Evolutionary conservation across 768 basidiomycete species (phyloP), one percentile per base, ranked within the genome.

Genomic region (Mycena vitilis): DNA sequence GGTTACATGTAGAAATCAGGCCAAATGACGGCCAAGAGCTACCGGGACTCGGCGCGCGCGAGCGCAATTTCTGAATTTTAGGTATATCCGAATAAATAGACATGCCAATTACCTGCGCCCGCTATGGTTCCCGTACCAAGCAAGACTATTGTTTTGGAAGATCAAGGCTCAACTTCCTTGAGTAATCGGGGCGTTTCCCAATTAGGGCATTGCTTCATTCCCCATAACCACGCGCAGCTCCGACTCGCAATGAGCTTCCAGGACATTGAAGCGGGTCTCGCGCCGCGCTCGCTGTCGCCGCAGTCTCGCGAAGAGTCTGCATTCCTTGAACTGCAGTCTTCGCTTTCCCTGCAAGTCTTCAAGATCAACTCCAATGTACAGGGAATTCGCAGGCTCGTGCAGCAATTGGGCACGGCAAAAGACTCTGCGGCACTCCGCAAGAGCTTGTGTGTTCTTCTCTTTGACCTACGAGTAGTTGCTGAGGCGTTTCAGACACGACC

Each of bases 311-410:
- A 94, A 76, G 95, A 96, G 78, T 85, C 88, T 7, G 85, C 91
- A 3, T 98, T 97, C 77, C 81, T 86, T 8, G 84, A 83, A 36
- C 81, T 96, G n/a, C 95, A 95, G 76, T 89, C 88, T 4, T 93
- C 93, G 18, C 79, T 95, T 66, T 92, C 92, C 0, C 85, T 99
- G 11, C 96, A 99, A 79, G 94, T 97, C 66, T 98, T 99, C 91
- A 99, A 99, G 88, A 95, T 99, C 83, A 96, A 97, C 74, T 88
- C 94, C 64, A 99, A 99, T 81, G 95, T 98, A 2, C 95, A 97
- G 75, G 96, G 94, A 20, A 97, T 99, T 53, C 79, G 95, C 73
- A 95, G 95, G 79, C 86, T 96, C 18, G 94, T 99, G 16, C 96
- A 99, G 76, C 94, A 96, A 78, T 86, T 99, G 2, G 97, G 97